Evolutionary conservation across 768 basidiomycete genomes (phyloP), one percentile per base, ranked within the genome.

Genomic region (Suillus fuscotomentosus): DNA sequence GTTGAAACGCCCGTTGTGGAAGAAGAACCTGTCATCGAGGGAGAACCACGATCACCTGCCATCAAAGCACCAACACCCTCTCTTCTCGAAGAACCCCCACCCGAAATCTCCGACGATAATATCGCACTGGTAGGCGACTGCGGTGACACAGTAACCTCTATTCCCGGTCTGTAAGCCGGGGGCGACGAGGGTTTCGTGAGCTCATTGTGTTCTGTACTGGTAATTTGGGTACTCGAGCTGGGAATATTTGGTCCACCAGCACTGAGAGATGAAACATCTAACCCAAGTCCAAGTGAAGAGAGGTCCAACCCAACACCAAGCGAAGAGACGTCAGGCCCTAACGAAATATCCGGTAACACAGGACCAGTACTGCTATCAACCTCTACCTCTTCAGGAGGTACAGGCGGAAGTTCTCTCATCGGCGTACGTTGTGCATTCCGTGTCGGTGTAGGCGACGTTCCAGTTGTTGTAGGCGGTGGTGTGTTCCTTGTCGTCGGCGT

Each of bases 301-400:
- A 64, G 60, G 20, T 57, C 64, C 17, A 34, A 13, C 5, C 31
- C 53, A 50, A 63, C 70, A 31, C 61, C 66, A 8, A 65, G 53
- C 4, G 66, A 57, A 9, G 70, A 65, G 24, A 65, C 66, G 7
- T 65, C 62, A 38, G 61, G 56, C 13, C 59, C 62, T 27, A 63
- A 61, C 11, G 68, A 66, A 34, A 63, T 45, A 60, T 71, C 70
- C 10, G 63, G 67, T 13, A 66, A 60, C 39, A 66, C 53, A 38
- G 67, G 65, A 22, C 15, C 27, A 15, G 24, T 24, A 50, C 22
- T 50, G 3, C 3, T 6, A 20, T 42, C 39, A 20, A 15, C 39
- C 8, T 36, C 27, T 20, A 9, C 22, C 13, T 22, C 31, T 20
- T 59, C 41, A 42, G 27, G 41, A 20, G 57, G 57, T 1, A 27